These are phyloP conservation scores for Tuber melanosporum DNA, from an alignment of 495 filamentous ascomycete genomes.

Conservation along the genomic window DNA sequence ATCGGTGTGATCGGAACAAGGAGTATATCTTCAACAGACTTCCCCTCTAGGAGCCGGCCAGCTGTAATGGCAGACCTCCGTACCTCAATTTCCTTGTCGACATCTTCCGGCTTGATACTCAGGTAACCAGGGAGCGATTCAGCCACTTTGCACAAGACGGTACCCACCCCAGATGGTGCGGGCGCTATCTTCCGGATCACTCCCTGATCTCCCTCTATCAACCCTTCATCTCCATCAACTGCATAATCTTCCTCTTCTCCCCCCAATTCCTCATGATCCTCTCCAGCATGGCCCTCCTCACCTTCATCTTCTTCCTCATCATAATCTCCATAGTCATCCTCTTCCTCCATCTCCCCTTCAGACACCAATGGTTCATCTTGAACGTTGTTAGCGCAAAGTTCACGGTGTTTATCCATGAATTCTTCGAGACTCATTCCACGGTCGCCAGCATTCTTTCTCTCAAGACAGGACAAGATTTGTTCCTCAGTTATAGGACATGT, in stretches of 20 bases:
- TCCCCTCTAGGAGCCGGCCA: slow-evolving; percentile 19
- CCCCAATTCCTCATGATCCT: slow-evolving; percentile 7
- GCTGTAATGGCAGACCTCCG: slow-evolving; percentile 20
- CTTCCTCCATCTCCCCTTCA: slow-evolving; percentile 24
- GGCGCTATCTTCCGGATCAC: slow-evolving; percentile 3
- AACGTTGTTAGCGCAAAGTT: slow-evolving; percentile 21
- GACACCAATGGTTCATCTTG: slow-evolving; percentile 10
- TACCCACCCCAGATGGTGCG: slow-evolving; percentile 2
- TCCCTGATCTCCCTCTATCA: slow-evolving; percentile 24
- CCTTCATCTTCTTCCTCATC: slow-evolving; percentile 19
- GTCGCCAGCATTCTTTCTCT: background rate
- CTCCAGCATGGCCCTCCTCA: slow-evolving; percentile 14
- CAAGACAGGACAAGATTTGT: background rate
- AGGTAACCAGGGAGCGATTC: slow-evolving; percentile 25
- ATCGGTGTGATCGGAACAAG: slow-evolving; percentile 29
- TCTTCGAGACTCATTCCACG: slow-evolving; percentile 13
- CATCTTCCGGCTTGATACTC: slow-evolving; percentile 10
- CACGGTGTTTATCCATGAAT: slow-evolving; percentile 23
- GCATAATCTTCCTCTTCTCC: slow-evolving; percentile 16
- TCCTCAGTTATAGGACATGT: background rate
- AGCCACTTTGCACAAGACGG: slow-evolving; percentile 5
- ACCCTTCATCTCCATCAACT: slow-evolving; percentile 25
- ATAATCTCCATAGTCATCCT: slow-evolving; percentile 12
- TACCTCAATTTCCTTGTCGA: slow-evolving; percentile 31
- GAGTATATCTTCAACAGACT: slow-evolving; percentile 21